These are phyloP conservation scores for Citropsis articulata DNA, from an alignment of 345 rosid species.

Conservation along the genomic window DNA sequence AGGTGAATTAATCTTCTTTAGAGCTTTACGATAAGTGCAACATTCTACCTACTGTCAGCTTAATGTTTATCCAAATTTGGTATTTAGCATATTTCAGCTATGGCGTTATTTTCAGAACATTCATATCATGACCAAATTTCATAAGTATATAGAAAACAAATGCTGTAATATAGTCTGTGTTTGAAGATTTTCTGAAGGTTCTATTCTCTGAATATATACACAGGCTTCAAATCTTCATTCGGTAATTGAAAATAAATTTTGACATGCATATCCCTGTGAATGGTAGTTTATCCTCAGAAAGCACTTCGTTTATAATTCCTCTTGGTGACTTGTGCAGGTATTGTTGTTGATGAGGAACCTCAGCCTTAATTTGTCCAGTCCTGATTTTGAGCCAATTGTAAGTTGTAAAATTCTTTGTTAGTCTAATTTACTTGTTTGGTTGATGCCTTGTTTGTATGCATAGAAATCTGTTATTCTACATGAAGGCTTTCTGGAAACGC, in stretches of 20 bases:
- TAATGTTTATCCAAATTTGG: neutral
- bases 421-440: neutral
- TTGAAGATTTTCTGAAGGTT: neutral
- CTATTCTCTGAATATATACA: neutral
- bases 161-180: neutral
- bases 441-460: neutral
- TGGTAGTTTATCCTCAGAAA: neutral
- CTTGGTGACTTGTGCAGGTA: slow-evolving; percentile 55
- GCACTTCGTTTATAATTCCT: neutral
- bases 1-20: neutral
- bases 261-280: neutral
- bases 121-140: neutral
- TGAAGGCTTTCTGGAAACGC: neutral
- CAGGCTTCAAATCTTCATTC: neutral
- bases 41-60: neutral
- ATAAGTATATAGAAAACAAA: neutral
- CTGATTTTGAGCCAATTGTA: slow-evolving; percentile 85
- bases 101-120: neutral
- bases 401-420: slow-evolving; percentile 24
- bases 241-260: neutral
- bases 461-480: neutral
- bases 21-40: neutral
- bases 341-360: slow-evolving; percentile 88
- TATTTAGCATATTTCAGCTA: neutral
- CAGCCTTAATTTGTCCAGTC: slow-evolving; percentile 75